Evolutionary conservation across 2,329 filamentous ascomycete species (phyloP), one percentile per base, ranked within the genome.

Genomic region (Aspergillus floridensis): DNA sequence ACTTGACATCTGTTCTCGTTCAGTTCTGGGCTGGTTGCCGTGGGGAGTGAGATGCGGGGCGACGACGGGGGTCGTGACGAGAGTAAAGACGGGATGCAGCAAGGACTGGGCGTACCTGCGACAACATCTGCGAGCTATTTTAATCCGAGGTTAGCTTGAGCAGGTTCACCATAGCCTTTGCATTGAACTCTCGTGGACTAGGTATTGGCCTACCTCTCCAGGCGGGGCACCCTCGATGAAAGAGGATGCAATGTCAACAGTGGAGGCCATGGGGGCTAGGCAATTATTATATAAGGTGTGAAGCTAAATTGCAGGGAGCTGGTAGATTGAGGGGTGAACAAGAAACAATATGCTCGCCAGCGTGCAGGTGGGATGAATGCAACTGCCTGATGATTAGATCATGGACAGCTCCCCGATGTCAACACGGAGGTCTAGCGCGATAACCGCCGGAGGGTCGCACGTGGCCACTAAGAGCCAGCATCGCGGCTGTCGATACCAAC

Each of bases 161-260:
- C 52, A 21, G 49, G 47, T 12, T 2, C 26, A 29, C 21, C 6
- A 16, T 6, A 44, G 22, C 38, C 24, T 53, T 53, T 57, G 57
- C 35, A 48, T 19, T 21, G 53, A 29, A 59, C 21, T 47, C 32
- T 41, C n/a, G 44, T 52, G 56, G 53, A 35, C 57, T 31, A 53
- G 59, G 50, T 24, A 59, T 44, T 55, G 54, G 60, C 49, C 49
- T 86, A 96, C 93, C 89, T 99, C 95, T 82, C 95, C 95, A 22
- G 95, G 95, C 51, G 95, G 95, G 70, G 95, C 92, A 72, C 92
- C 91, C 80, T 96, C 88, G 66, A 99, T 88, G 76, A 98, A 99
- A 54, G 92, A 88, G 67, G 92, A 90, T 65, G 91, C 82, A 58
- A 87, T 86, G 62, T 85, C 82, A 64, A 86, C 66, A 21, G 75